Evolutionary conservation across 1,284 basidiomycete genomes (phyloP).

Genomic region (Ustilago lituana): DNA sequence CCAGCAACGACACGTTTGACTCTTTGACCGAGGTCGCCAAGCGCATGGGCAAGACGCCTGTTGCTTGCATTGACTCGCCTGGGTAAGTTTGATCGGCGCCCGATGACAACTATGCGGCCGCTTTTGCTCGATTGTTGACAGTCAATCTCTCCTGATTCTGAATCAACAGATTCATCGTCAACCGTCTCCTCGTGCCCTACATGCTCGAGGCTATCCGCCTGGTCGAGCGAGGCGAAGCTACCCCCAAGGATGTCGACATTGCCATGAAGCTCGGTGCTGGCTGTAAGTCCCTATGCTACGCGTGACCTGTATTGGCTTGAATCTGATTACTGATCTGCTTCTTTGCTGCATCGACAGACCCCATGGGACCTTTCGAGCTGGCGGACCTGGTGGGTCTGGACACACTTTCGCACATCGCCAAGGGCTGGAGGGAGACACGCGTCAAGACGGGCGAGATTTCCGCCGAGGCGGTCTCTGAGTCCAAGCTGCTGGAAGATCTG

Average conservation of each 20-base stretch:
- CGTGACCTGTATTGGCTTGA: too few species aligned
- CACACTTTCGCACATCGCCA: conserved; percentile 69
- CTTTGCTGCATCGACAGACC: too few species aligned
- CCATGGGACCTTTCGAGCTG: conserved; percentile 72
- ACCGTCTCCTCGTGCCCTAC: conserved; percentile 71
- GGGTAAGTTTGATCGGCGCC: conserved; percentile 45
- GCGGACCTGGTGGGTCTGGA: conserved; percentile 72
- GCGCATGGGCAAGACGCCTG: conserved; percentile 71
- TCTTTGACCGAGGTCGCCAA: conserved; percentile 70
- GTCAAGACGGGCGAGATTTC: conserved; percentile 68
- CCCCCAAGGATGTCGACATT: conserved; percentile 72
- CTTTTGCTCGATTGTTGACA: too few species aligned
- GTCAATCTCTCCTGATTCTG: too few species aligned
- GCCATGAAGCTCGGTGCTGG: conserved; percentile 75
- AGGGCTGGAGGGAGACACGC: conserved; percentile 71
- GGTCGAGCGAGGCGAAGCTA: conserved; percentile 73
- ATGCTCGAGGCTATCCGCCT: conserved; percentile 73
- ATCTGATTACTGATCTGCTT: too few species aligned
- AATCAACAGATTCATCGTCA: conserved; percentile 73
- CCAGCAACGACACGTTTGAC: conserved; percentile 70
- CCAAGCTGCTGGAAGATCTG: conserved; percentile 70
- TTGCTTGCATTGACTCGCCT: conserved; percentile 71
- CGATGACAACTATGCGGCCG: too few species aligned
- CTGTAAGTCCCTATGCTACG: too few species aligned
- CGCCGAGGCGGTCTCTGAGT: conserved; percentile 70